These are phyloP conservation scores for Hordeum pubiflorum DNA, from an alignment of 202 grass and related monocot species.

Conservation along the genomic window DNA sequence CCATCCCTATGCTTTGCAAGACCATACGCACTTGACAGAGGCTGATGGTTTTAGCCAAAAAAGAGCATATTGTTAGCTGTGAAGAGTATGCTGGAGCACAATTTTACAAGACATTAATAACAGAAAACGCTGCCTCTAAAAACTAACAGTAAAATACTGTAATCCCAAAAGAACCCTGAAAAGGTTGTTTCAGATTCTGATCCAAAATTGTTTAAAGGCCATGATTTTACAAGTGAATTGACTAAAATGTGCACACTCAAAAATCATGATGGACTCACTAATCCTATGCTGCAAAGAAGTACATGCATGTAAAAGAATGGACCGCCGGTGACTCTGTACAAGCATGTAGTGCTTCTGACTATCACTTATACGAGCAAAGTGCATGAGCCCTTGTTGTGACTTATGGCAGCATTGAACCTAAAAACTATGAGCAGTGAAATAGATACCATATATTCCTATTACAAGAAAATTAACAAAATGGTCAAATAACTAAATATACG, in stretches of 20 bases:
- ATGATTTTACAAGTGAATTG: neutral
- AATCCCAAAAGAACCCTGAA: neutral
- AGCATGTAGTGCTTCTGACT: neutral
- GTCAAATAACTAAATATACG: neutral
- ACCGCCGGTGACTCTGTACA: neutral
- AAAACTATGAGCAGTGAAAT: neutral
- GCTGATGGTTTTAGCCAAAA: slow-evolving; percentile 38
- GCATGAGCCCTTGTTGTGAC: slow-evolving; percentile 1
- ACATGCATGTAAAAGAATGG: neutral
- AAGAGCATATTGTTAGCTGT: neutral
- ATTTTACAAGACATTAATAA: slow-evolving; percentile 5
- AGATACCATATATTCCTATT: neutral
- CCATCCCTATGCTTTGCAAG: slow-evolving; percentile 99
- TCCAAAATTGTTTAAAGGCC: neutral
- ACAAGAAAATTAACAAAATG: slow-evolving; percentile 2
- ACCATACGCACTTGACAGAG: slow-evolving; percentile 85
- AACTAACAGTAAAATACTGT: slow-evolving; percentile 3
- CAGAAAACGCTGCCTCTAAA: neutral
- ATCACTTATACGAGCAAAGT: neutral
- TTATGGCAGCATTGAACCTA: slow-evolving; percentile 10
- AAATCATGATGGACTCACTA: neutral
- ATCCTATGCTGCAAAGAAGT: slow-evolving; percentile 13
- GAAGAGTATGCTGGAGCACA: neutral
- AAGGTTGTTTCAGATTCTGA: neutral
- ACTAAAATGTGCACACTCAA: neutral